These are phyloP conservation scores for Malus sylvestris DNA, from an alignment of 306 rosid genomes.

Conservation along the genomic window DNA sequence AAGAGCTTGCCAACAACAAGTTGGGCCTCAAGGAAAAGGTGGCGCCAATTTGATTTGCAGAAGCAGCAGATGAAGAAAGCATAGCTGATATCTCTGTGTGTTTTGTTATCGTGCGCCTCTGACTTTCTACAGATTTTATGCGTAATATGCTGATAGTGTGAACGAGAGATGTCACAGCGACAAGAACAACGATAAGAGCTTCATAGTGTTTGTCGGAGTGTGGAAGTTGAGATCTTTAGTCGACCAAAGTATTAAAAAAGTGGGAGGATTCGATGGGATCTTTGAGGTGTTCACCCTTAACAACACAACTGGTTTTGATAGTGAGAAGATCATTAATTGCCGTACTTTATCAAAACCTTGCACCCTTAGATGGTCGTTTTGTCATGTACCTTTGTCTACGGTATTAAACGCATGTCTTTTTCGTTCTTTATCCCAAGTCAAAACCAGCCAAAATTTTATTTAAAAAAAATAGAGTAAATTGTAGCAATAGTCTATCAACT, in stretches of 20 bases:
- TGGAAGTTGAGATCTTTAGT: background rate
- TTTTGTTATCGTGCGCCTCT: background rate
- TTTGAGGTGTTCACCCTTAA: background rate
- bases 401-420: too few relatives aligned
- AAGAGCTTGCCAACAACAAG: conserved; percentile 10
- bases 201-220: background rate
- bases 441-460: too few relatives aligned
- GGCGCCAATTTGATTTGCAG: conserved; percentile 20
- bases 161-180: background rate
- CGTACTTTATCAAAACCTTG: too few relatives aligned
- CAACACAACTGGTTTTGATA: background rate
- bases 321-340: background rate
- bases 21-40: conserved; percentile 11
- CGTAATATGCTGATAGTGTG: background rate
- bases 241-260: background rate
- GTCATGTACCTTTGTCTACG: too few relatives aligned
- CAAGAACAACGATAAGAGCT: background rate
- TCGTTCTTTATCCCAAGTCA: too few relatives aligned
- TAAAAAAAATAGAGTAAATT: too few relatives aligned
- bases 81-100: background rate
- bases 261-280: background rate
- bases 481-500: too few relatives aligned
- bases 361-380: too few relatives aligned
- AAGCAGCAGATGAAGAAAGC: background rate
- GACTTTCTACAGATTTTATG: background rate